phyloP scores from a whole-genome alignment of 345 rosid genomes.

The Cardamine occulta region DNA sequence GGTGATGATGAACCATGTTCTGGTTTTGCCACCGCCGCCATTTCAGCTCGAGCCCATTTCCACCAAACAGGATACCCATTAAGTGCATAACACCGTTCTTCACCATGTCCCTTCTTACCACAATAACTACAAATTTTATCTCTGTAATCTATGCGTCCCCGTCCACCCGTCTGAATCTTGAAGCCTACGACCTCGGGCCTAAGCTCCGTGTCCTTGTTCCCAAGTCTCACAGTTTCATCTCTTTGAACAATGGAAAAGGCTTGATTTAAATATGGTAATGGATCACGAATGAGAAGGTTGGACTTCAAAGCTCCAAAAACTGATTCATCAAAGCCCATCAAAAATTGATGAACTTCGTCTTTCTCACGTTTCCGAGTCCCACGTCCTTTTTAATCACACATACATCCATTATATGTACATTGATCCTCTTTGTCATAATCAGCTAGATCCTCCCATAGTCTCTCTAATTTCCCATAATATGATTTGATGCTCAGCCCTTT shows the following conservation, averaged over 20 bases:
- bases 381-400: background rate
- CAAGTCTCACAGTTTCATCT: background rate
- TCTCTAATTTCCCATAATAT: background rate
- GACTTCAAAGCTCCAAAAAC: background rate
- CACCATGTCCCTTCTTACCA: background rate
- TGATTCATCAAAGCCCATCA: background rate
- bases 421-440: background rate
- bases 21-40: too few species aligned
- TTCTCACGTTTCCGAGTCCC: background rate
- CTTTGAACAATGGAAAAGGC: background rate
- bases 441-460: background rate
- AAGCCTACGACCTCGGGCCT: background rate
- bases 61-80: background rate
- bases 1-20: too few species aligned
- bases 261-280: background rate
- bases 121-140: background rate
- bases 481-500: background rate
- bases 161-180: fast-evolving
- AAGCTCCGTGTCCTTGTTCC: background rate
- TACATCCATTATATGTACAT: background rate
- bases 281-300: background rate
- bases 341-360: background rate
- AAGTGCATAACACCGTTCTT: background rate
- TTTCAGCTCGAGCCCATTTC: background rate
- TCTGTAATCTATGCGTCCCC: background rate